phyloP scores from a whole-genome alignment of 441 rosid genomes.

The Brassica balearica region DNA sequence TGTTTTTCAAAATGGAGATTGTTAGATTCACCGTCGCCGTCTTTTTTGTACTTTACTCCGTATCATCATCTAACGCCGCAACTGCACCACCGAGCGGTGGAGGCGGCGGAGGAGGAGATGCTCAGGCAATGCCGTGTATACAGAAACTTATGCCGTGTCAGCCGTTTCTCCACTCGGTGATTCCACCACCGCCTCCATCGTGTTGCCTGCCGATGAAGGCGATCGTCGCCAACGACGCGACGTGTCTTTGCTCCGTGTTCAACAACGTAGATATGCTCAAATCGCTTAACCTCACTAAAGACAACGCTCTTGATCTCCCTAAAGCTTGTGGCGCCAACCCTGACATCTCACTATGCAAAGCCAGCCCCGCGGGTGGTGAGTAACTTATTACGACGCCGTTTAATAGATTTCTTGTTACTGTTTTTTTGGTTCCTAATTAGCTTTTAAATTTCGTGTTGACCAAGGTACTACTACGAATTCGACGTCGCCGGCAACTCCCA shows the following conservation, averaged over 20 bases:
- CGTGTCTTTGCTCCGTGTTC: slow-evolving; percentile 59
- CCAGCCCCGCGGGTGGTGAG: background rate
- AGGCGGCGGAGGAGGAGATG: slow-evolving; percentile 32
- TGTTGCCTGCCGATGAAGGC: slow-evolving; percentile 59
- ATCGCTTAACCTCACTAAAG: slow-evolving; percentile 50
- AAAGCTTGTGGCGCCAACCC: slow-evolving; percentile 55
- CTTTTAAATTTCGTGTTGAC: background rate
- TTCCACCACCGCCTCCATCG: slow-evolving; percentile 41
- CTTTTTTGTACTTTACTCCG: background rate
- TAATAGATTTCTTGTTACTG: background rate
- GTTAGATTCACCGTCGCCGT: slow-evolving; percentile 23
- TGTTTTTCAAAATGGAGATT: slow-evolving; percentile 15
- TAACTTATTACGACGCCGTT: background rate
- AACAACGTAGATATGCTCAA: slow-evolving; percentile 47
- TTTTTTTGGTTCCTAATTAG: background rate
- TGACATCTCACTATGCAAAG: background rate
- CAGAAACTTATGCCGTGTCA: slow-evolving; percentile 59
- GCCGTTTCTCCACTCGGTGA: slow-evolving; percentile 42
- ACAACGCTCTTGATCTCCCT: slow-evolving; percentile 55
- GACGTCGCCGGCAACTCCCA: background rate
- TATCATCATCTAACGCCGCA: slow-evolving; percentile 55
- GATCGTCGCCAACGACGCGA: slow-evolving; percentile 36
- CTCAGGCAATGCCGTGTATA: slow-evolving; percentile 47
- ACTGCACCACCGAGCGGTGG: slow-evolving; percentile 34
- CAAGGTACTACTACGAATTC: background rate